Percentiles rank a stretch among this genome's conserved stretches.
phyloP scores from a whole-genome alignment of 2,329 filamentous ascomycete species.

The Albifimbria verrucaria region DNA sequence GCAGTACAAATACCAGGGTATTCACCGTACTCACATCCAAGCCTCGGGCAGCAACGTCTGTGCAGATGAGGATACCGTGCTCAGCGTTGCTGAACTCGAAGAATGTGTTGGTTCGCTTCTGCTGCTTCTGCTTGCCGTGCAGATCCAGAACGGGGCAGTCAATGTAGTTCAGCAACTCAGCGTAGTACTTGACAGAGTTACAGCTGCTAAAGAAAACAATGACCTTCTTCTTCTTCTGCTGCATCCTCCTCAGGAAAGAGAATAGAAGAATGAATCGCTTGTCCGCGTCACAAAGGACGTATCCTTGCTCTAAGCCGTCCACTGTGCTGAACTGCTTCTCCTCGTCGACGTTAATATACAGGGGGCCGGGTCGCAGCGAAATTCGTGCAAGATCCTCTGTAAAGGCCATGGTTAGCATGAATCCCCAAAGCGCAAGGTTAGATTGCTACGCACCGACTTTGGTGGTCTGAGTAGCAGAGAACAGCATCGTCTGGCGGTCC shows the following conservation, averaged over 20 bases:
- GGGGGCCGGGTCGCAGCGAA: constrained; percentile 81
- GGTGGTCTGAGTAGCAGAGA: constrained; percentile 96
- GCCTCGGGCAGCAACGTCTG: constrained; percentile 91
- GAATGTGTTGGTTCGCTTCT: constrained; percentile 98
- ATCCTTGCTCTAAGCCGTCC: constrained; percentile 91
- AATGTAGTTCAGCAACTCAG: constrained; percentile 95
- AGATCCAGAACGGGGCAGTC: constrained; percentile 84
- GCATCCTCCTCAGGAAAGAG: constrained; percentile 78
- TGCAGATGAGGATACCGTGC: constrained; percentile 88
- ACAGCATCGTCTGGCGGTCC: constrained; percentile 92
- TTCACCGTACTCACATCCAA: constrained; percentile 62
- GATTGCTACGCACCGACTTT: constrained; percentile 59
- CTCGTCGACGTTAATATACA: constrained; percentile 97
- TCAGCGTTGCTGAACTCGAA: constrained; percentile 84
- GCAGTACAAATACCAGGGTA: neutral
- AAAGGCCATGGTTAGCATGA: constrained; percentile 3
- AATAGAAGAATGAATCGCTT: constrained; percentile 92
- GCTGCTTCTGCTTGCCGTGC: constrained; percentile 96
- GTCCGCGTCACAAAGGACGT: constrained; percentile 89
- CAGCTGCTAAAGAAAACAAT: constrained; percentile 96
- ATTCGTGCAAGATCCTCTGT: constrained; percentile 87
- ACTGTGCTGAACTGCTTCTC: constrained; percentile 87
- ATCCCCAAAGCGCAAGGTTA: neutral
- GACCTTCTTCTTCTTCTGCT: constrained; percentile 89
- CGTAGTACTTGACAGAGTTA: constrained; percentile 92